Evolutionary conservation across 768 basidiomycete species (phyloP), one percentile per base, ranked within the genome.

Genomic region (Lepiota brunneoincarnata): DNA sequence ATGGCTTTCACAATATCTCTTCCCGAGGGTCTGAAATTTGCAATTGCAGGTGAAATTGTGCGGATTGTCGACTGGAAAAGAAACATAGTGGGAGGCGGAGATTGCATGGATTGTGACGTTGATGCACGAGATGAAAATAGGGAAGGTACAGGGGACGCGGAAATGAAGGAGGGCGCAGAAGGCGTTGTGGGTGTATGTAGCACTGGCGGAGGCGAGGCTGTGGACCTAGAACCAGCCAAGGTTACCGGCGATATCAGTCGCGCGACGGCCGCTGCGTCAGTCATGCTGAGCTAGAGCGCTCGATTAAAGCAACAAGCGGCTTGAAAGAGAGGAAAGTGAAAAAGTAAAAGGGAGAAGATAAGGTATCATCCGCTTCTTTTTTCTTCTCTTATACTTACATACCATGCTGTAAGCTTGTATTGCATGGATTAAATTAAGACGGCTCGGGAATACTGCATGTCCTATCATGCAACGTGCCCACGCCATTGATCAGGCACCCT

Each of bases 1-100:
- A 77, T 75, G 9, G 73, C 75, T 36, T 66, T 71, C 54, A 78
- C 72, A 28, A 77, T 67, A 50, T 77, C 72, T 43, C 70, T 70
- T 11, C 72, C 65, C 1, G 74, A 68, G 3, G 75, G 75, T 51
- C 68, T 69, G 63, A 75, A 74, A 51, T 45, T 52, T n/a, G 51
- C 34, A 18, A 52, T 52, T 24, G 43, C 42, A 20, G 51, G 51
- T 12, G 51, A 52, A 23, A 52, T 52, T 12, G 42, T 52, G 20
- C 42, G 51, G 15, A 52, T 52, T 26, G 51, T 43, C 20, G 51
- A 45, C 14, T n/a, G 28, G 35, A 17, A 34, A 20, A 17, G 45
- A 35, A 18, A 34, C 12, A 34, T 31, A 35, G 31, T 14, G 31
- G 17, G 31, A 46, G 51, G 20, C 4, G 49, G 17, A 28, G 37